Evolutionary conservation across 148 eudicot genomes (phyloP), one percentile per base, ranked within the genome.

Genomic region (Drosera capensis): DNA sequence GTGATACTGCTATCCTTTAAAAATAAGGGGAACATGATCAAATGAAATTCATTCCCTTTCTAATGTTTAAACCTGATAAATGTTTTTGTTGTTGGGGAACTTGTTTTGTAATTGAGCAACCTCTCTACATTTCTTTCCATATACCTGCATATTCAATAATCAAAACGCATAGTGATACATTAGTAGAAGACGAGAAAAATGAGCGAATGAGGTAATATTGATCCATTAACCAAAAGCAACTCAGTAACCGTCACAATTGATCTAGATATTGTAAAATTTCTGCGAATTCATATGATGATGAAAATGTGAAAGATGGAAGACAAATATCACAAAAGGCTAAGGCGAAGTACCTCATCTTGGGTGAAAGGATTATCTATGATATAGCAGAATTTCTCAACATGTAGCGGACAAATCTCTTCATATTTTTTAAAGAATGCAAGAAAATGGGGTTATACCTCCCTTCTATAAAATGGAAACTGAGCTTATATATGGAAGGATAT

Each of bases 351-450:
- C 74, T 75, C 82, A 46, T 71, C 67, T 48, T 43, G 65, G 14
- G 67, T 64, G 38, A 65, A 71, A 23, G 72, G 55, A 54, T 76
- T 71, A 46, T 76, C 82, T 21, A 80, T 74, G 23, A 78, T 65
- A 40, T 67, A 74, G 62, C 74, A 67, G 49, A 64, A 78, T 35
- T 74, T 74, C 55, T 71, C 80, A 34, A 74, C 57, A 36, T 50
- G 74, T 2, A 80, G 86, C 13, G 80, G 80, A 43, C 22, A 50
- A 7, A 78, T 73, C 53, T 78, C 86, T 65, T 78, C 86, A 59
- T 64, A 57, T 54, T 78, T 78, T 17, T 80, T 78, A 24, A 51
- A 19, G 39, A 57, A 21, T 1, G 49, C 17, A 15, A 25, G 19
- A 15, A 29, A 47, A 18, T 6, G n/a, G 0, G 38, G 38, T 2